Evolutionary conservation across 371 early-diverging fungal species (phyloP).

Genomic region (Thermomucor indicae-seudaticae): DNA sequence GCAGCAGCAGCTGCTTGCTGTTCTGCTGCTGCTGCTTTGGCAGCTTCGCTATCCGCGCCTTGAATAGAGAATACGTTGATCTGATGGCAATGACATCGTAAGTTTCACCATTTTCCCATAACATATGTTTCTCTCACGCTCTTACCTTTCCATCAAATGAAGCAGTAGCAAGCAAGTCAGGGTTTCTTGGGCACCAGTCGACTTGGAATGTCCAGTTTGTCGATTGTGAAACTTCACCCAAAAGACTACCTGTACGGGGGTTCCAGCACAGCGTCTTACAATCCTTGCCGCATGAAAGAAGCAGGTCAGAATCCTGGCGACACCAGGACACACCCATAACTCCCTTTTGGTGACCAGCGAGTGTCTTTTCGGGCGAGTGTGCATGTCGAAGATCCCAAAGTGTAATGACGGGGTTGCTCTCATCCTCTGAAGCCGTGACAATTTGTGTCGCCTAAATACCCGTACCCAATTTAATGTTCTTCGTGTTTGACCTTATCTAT

Average conservation of each 20-base stretch:
- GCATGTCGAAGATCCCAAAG: constrained; percentile 95
- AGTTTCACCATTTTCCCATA: background rate
- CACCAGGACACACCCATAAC: constrained; percentile 92
- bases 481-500: background rate
- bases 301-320: constrained; percentile 83
- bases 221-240: constrained; percentile 74
- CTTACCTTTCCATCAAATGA: constrained; percentile 85
- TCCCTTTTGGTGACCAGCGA: constrained; percentile 83
- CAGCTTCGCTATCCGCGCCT: constrained; percentile 14
- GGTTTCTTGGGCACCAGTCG: constrained; percentile 91
- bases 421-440: constrained; percentile 89
- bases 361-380: constrained; percentile 78
- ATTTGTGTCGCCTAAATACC: constrained; percentile 83
- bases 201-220: constrained; percentile 91
- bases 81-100: constrained; percentile 13
- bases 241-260: constrained; percentile 61
- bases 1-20: constrained; percentile 15
- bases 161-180: constrained; percentile 79
- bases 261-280: constrained; percentile 93
- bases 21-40: constrained; percentile 15
- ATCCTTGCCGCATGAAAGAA: constrained; percentile 90
- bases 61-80: constrained; percentile 83
- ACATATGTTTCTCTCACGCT: background rate
- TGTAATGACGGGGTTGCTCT: constrained; percentile 77
- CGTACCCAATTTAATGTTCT: background rate